These are phyloP conservation scores for Phaeoacremonium minimum DNA, from an alignment of 2,329 filamentous ascomycete species.

Conservation along the genomic window DNA sequence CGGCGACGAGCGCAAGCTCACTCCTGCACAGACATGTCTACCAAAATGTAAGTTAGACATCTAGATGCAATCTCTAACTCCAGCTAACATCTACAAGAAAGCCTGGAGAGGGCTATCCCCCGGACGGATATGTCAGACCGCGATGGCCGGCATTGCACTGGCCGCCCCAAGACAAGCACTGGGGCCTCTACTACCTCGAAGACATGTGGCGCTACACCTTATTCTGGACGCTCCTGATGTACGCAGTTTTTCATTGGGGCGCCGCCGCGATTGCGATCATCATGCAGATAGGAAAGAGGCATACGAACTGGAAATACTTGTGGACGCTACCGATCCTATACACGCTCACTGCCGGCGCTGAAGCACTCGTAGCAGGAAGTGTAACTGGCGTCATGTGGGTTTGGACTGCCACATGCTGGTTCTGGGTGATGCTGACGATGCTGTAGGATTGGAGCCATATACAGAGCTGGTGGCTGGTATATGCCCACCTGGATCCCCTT, in stretches of 20 bases:
- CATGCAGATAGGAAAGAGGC: constrained; percentile 60
- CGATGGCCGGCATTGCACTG: constrained; percentile 80
- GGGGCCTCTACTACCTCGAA: constrained; percentile 65
- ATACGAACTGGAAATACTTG: constrained; percentile 54
- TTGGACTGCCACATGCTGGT: not conserved
- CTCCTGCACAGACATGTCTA: too few relatives aligned
- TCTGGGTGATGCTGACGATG: constrained; percentile 6
- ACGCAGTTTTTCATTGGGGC: constrained; percentile 68
- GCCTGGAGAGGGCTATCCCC: constrained; percentile 28
- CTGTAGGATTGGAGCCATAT: constrained; percentile 71
- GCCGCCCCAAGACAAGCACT: constrained; percentile 50
- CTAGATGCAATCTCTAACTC: too few relatives aligned
- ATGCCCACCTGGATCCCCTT: constrained; percentile 96
- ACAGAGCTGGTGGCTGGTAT: constrained; percentile 75
- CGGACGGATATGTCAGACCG: constrained; percentile 60
- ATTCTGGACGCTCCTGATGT: constrained; percentile 80
- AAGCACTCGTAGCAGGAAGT: constrained; percentile 76
- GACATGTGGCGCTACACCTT: constrained; percentile 88
- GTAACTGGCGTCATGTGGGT: constrained; percentile 76
- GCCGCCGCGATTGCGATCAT: constrained; percentile 68
- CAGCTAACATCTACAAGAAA: too few relatives aligned
- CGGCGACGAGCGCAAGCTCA: too few relatives aligned
- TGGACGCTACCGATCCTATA: constrained; percentile 73
- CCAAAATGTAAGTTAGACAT: too few relatives aligned
- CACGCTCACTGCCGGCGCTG: constrained; percentile 64